Conservation (phyloP, 768 basidiomycete species). For the Pleurotus sapidus region DNA sequence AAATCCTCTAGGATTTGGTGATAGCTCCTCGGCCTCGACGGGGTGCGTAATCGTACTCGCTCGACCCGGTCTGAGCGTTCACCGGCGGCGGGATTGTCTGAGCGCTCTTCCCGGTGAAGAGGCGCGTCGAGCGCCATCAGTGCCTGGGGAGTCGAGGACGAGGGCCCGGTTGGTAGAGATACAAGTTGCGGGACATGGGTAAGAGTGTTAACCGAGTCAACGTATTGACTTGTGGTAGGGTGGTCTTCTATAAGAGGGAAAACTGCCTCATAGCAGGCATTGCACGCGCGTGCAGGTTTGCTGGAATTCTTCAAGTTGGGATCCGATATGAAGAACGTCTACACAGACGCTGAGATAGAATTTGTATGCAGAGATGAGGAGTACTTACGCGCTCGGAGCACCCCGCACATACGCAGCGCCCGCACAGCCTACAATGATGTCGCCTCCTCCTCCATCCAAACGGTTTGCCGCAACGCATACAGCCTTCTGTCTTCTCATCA, state of each 20-base stretch:
- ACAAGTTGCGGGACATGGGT: constrained; percentile 51
- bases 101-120: constrained; percentile 8
- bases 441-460: constrained; percentile 80
- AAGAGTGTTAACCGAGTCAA: constrained; percentile 46
- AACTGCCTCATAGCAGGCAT: constrained; percentile 82
- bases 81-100: not conserved
- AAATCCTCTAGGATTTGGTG: constrained; percentile 69
- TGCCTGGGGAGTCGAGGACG: constrained; percentile 35
- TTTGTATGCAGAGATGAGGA: not conserved
- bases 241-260: constrained; percentile 59
- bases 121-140: constrained; percentile 42
- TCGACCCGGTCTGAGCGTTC: constrained; percentile 19
- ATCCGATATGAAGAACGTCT: constrained; percentile 87
- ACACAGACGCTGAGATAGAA: not conserved
- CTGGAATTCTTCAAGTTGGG: constrained; percentile 37
- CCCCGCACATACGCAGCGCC: constrained; percentile 77
- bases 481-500: constrained; percentile 75
- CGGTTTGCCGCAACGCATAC: constrained; percentile 77
- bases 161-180: constrained; percentile 54
- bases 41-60: constrained; percentile 29
- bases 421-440: constrained; percentile 87
- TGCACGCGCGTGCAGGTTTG: constrained; percentile 77
- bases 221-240: constrained; percentile 14
- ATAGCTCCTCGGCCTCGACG: constrained; percentile 58
- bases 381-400: constrained; percentile 76